A percentile compares a stretch with the other conserved stretches of the same genome.
These are phyloP conservation scores for Aspergillus chevalieri DNA, from an alignment of 2,329 filamentous ascomycete genomes.

Conservation along the genomic window DNA sequence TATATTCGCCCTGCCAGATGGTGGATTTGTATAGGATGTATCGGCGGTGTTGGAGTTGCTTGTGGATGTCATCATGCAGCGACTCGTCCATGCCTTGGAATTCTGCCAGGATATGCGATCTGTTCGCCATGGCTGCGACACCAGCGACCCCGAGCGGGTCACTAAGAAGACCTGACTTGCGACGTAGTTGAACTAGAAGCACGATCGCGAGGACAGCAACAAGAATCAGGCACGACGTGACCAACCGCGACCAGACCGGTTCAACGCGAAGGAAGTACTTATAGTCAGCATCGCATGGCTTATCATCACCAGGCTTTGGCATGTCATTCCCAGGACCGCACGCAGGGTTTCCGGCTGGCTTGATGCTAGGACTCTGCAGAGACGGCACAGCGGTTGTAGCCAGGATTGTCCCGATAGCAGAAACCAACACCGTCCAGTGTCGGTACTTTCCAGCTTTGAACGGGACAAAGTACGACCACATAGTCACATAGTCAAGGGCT, in stretches of 20 bases:
- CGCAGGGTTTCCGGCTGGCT: conserved; percentile 29
- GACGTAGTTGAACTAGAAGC: conserved; percentile 41
- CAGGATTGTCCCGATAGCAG: conserved; percentile 40
- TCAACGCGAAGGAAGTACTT: conserved; percentile 38
- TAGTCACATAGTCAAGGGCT: conserved; percentile 46
- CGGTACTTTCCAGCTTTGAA: conserved; percentile 40
- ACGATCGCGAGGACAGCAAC: conserved; percentile 38
- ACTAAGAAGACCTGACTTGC: conserved; percentile 44
- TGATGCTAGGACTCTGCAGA: conserved; percentile 42
- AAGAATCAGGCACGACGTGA: conserved; percentile 35
- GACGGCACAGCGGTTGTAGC: conserved; percentile 42
- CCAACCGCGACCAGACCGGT: conserved; percentile 40
- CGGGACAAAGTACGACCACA: conserved; percentile 42
- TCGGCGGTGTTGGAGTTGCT: conserved; percentile 39
- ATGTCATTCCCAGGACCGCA: conserved; percentile 10
- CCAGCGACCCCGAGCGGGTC: conserved; percentile 46
- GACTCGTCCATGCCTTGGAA: conserved; percentile 43
- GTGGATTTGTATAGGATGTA: conserved; percentile 47
- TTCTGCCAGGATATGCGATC: conserved; percentile 45
- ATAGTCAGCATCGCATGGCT: conserved; percentile 23
- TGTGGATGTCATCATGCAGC: conserved; percentile 39
- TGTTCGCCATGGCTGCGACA: conserved; percentile 47
- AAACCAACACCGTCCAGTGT: conserved; percentile 45
- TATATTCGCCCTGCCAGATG: conserved; percentile 47
- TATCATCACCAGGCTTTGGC: conserved; percentile 2